Conservation (phyloP, 75 land plant genomes). For the Pinus albicaulis region DNA sequence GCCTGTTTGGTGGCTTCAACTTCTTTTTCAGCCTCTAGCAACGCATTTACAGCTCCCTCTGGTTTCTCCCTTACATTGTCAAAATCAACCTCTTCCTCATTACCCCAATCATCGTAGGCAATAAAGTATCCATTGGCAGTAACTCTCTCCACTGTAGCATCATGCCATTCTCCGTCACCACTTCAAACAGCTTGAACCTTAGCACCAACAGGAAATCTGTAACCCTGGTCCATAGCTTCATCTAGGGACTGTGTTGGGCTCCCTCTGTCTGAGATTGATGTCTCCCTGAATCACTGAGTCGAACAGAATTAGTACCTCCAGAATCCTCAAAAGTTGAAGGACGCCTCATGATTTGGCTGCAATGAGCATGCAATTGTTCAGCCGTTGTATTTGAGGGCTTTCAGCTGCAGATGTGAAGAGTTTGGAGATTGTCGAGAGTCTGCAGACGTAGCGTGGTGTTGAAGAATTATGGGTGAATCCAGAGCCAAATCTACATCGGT, state of each 20-base stretch:
- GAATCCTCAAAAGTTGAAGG: no score
- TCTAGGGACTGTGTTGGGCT: not conserved
- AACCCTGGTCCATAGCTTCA: not conserved
- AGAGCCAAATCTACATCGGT: no score
- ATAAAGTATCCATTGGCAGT: conserved; percentile 88
- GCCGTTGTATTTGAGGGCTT: no score
- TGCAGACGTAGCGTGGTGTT: no score
- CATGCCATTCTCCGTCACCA: conserved; percentile 98
- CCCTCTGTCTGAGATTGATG: no score
- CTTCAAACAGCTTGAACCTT: conserved; percentile 97
- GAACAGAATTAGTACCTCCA: no score
- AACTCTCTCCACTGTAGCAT: conserved; percentile 76
- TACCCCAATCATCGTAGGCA: conserved; percentile 84
- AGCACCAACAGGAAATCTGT: conserved; percentile 65
- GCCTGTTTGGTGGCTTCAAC: conserved; percentile 91
- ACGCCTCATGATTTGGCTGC: no score
- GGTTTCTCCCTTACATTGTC: conserved; percentile 72
- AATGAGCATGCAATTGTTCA: no score
- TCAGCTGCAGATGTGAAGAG: no score
- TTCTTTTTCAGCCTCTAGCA: conserved; percentile 84
- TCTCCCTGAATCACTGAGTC: no score
- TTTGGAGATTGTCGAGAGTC: no score
- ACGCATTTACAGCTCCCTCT: conserved; percentile 50
- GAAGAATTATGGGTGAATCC: no score
- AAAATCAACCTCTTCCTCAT: conserved; percentile 95